Evolutionary conservation across 129 eudicot species (phyloP).

Genomic region (Arctium minus): DNA sequence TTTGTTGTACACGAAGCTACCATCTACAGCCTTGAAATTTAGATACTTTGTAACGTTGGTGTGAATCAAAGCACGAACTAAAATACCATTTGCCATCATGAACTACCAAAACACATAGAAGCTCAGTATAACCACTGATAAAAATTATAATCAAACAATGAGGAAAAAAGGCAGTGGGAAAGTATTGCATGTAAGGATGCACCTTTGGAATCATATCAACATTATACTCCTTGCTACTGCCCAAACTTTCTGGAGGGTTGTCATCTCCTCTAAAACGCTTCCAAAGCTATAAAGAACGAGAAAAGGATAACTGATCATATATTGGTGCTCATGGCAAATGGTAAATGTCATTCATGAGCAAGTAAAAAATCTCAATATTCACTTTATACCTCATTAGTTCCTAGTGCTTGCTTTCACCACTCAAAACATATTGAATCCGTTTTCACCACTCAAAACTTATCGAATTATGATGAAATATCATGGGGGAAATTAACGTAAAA

Average conservation of each 20-base stretch:
- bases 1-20: constrained; percentile 90
- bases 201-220: constrained; percentile 98
- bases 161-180: neutral
- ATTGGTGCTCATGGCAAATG: neutral
- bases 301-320: neutral
- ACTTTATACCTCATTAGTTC: neutral
- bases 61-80: constrained; percentile 86
- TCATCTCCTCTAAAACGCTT: constrained; percentile 79
- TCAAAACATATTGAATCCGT: neutral
- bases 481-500: neutral
- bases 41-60: constrained; percentile 85
- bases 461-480: neutral
- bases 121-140: neutral
- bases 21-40: constrained; percentile 94
- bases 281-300: constrained; percentile 61
- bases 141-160: neutral
- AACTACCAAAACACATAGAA: constrained; percentile 45
- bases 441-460: neutral
- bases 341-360: neutral
- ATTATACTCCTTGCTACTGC: constrained; percentile 82
- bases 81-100: constrained; percentile 92
- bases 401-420: neutral
- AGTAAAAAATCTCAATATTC: constrained; percentile 1
- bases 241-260: constrained; percentile 59
- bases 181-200: constrained; percentile 2